A percentile compares a stretch with the other conserved stretches of the same genome.
phyloP scores from a whole-genome alignment of 2,329 filamentous ascomycete genomes.

The Penicillium thymicola region DNA sequence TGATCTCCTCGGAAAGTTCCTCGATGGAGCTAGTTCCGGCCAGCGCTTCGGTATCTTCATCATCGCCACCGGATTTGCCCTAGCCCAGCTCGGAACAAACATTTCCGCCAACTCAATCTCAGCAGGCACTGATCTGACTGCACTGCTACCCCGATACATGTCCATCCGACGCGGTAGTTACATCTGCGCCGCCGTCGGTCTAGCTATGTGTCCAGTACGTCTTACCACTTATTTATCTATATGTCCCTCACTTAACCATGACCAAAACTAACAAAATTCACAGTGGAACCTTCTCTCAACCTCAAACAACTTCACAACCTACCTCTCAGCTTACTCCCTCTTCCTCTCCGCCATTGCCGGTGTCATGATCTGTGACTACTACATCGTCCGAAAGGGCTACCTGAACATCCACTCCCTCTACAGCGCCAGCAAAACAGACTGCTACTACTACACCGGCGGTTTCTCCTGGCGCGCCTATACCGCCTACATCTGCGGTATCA shows the following conservation, averaged over 20 bases:
- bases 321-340: conserved; percentile 86
- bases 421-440: conserved; percentile 54
- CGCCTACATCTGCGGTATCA: conserved; percentile 77
- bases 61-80: conserved; percentile 66
- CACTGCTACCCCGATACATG: conserved; percentile 72
- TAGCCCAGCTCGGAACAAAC: conserved; percentile 82
- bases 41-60: conserved; percentile 74
- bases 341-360: conserved; percentile 92
- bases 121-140: conserved; percentile 78
- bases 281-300: conserved; percentile 65
- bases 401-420: conserved; percentile 76
- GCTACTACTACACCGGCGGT: conserved; percentile 74
- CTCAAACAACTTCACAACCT: conserved; percentile 83
- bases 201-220: conserved; percentile 75
- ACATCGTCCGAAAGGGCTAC: conserved; percentile 77
- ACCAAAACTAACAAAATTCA: conserved; percentile 12
- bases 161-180: conserved; percentile 86
- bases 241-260: not conserved
- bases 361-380: conserved; percentile 89
- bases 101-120: conserved; percentile 84
- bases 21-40: conserved; percentile 64
- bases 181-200: conserved; percentile 72
- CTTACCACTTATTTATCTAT: not conserved
- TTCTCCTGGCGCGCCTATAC: conserved; percentile 80
- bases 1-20: conserved; percentile 62